Evolutionary conservation across 225 moss, liverwort and hornwort species (phyloP).

Genomic region (Rhytidiadelphus loreus): DNA sequence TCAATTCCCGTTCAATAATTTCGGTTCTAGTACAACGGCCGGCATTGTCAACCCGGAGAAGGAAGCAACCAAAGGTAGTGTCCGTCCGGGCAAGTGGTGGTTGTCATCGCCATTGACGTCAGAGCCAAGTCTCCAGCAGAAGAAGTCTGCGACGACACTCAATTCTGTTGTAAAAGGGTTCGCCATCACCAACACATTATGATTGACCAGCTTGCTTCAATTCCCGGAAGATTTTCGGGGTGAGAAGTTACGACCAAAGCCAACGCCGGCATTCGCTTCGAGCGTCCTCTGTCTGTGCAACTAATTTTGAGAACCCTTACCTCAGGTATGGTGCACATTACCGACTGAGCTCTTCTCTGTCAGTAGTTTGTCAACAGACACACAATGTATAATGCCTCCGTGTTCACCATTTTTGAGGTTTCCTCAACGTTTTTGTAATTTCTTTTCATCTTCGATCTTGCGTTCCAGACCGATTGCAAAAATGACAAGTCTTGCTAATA

Average conservation of each 20-base stretch:
- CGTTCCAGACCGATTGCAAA: background rate
- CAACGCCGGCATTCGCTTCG: background rate
- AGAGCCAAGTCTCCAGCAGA: background rate
- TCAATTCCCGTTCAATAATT: background rate
- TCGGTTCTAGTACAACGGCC: background rate
- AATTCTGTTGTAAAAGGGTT: background rate
- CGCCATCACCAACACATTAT: background rate
- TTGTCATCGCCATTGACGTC: background rate
- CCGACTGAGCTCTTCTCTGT: background rate
- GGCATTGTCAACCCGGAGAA: slow-evolving; percentile 5
- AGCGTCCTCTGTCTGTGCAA: background rate
- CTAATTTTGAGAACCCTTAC: background rate
- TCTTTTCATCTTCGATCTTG: background rate
- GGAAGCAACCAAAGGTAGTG: background rate
- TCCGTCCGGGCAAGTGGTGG: background rate
- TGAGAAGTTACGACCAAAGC: background rate
- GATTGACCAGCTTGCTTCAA: background rate
- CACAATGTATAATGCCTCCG: background rate
- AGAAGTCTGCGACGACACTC: background rate
- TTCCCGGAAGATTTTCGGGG: background rate
- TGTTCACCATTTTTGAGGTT: background rate
- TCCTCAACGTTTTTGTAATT: background rate
- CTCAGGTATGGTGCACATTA: background rate
- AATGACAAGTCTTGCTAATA: background rate
- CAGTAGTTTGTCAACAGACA: background rate